phyloP scores from a whole-genome alignment of 129 eudicot species.

The Helichrysum umbraculigerum region DNA sequence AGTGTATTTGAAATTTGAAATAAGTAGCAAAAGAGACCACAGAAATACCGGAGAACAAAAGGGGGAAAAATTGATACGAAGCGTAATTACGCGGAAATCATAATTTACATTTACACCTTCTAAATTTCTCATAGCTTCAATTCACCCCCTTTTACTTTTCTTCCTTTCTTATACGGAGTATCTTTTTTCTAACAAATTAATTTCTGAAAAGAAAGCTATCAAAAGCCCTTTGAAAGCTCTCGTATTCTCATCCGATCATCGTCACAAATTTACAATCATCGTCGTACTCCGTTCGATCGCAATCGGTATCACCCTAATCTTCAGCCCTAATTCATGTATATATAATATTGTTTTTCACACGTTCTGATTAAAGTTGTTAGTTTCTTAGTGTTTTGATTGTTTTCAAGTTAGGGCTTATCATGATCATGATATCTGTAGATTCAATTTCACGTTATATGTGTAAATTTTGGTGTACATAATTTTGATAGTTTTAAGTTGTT shows the following conservation, averaged over 20 bases:
- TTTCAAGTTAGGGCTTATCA: slow-evolving; percentile 20
- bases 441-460: not conserved
- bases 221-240: slow-evolving; percentile 17
- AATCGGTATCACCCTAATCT: slow-evolving; percentile 8
- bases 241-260: slow-evolving; percentile 16
- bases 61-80: too few species aligned
- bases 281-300: slow-evolving; percentile 17
- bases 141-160: not conserved
- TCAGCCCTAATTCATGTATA: not conserved
- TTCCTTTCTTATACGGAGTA: not conserved
- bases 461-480: not conserved
- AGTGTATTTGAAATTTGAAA: too few species aligned
- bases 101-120: not conserved
- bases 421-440: slow-evolving; percentile 14
- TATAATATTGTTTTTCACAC: not conserved
- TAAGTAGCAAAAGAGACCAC: too few species aligned
- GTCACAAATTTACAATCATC: not conserved
- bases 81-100: not conserved
- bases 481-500: not conserved
- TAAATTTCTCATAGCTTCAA: not conserved
- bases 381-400: slow-evolving; percentile 21
- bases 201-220: not conserved
- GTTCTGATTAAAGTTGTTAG: not conserved
- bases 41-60: too few species aligned
- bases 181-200: not conserved